Conservation (phyloP, 768 basidiomycete species). For the Rhodotorula diobovata region DNA sequence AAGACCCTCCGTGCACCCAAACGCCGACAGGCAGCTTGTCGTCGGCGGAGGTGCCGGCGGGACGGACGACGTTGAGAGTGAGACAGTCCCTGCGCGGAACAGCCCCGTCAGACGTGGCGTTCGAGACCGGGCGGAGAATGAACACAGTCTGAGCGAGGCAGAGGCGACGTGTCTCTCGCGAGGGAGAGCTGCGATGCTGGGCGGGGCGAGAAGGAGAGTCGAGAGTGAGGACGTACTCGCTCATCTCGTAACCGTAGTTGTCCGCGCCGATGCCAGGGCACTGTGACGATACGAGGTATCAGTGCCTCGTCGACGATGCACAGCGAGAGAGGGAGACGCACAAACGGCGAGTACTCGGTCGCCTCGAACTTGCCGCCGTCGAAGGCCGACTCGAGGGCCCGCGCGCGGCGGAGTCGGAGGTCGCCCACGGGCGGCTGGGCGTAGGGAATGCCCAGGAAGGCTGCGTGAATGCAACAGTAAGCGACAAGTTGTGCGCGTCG, state of each 20-base stretch:
- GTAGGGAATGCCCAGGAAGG: conserved; percentile 62
- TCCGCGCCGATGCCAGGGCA: conserved; percentile 29
- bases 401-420: conserved; percentile 60
- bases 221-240: conserved; percentile 3
- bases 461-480: conserved; percentile 47
- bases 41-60: conserved; percentile 5
- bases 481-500: too few relatives aligned
- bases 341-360: conserved; percentile 9
- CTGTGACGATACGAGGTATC: not conserved
- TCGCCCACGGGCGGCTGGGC: conserved; percentile 58
- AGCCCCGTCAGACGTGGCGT: not conserved
- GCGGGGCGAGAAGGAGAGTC: not conserved
- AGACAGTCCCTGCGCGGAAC: conserved; percentile 29
- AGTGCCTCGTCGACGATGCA: not conserved
- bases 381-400: conserved; percentile 47
- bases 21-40: conserved; percentile 27
- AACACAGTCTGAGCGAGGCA: not conserved
- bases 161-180: not conserved
- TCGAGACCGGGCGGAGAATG: not conserved
- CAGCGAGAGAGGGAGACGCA: not conserved
- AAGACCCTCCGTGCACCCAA: conserved; percentile 45
- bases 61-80: conserved; percentile 36
- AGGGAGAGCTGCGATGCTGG: too few relatives aligned
- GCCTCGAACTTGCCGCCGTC: not conserved
- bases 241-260: conserved; percentile 3